phyloP scores from a whole-genome alignment of 2,329 filamentous ascomycete genomes.

The Rhytidhysteron rufulum region DNA sequence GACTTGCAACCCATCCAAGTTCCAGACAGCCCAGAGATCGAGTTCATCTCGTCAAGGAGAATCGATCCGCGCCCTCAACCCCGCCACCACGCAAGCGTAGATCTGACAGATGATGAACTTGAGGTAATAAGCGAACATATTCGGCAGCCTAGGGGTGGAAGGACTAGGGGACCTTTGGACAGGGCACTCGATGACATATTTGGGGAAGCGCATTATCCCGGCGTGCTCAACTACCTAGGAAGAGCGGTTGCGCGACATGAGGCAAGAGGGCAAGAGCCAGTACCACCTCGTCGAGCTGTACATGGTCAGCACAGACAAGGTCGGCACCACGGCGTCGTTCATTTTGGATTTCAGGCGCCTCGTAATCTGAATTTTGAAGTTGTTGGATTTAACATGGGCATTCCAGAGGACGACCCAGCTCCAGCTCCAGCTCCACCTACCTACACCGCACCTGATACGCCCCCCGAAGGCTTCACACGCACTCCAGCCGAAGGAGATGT shows the following conservation, averaged over 20 bases:
- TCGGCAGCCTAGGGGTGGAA: background rate
- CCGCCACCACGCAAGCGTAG: conserved; percentile 1
- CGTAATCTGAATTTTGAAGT: conserved; percentile 36
- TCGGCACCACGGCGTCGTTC: conserved; percentile 3
- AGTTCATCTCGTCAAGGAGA: conserved; percentile 40
- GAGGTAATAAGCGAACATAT: background rate
- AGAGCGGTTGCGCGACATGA: background rate
- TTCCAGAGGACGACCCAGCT: conserved; percentile 16
- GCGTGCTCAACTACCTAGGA: background rate
- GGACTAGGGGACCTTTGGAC: background rate
- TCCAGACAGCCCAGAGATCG: conserved; percentile 45
- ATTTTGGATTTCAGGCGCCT: conserved; percentile 22
- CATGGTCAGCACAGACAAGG: background rate
- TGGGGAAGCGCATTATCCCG: background rate
- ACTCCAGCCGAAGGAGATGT: conserved; percentile 68
- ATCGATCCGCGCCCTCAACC: conserved; percentile 17
- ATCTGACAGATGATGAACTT: conserved; percentile 5
- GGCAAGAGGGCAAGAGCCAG: background rate
- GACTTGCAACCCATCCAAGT: background rate
- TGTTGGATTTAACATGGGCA: conserved; percentile 43
- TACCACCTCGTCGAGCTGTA: background rate
- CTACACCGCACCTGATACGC: conserved; percentile 62
- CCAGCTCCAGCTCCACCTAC: conserved; percentile 33
- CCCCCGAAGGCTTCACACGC: conserved; percentile 75
- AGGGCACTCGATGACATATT: background rate